phyloP scores from a whole-genome alignment of 2,329 filamentous ascomycete genomes.

The Macrophomina tecta region DNA sequence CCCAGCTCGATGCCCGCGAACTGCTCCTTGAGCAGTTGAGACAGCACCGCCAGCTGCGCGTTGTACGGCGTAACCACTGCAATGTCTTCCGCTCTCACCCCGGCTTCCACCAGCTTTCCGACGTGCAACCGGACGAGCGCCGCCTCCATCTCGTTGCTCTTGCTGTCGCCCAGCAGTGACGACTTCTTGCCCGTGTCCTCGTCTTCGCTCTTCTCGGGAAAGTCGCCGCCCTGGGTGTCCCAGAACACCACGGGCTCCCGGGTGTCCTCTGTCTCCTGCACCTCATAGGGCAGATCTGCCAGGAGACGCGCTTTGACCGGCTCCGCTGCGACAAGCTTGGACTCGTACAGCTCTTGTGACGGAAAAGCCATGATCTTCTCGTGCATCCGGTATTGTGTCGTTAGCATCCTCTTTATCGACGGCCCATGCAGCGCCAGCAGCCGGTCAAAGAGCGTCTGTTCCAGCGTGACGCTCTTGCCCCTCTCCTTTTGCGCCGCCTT shows the following conservation, averaged over 20 bases:
- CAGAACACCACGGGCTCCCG: slow-evolving; percentile 88
- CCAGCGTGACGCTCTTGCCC: slow-evolving; percentile 66
- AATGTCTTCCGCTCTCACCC: slow-evolving; percentile 82
- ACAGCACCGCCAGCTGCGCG: slow-evolving; percentile 82
- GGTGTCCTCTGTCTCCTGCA: slow-evolving; percentile 84
- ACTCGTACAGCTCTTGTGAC: slow-evolving; percentile 85
- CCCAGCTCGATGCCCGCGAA: slow-evolving; percentile 92
- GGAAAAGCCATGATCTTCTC: slow-evolving; percentile 94
- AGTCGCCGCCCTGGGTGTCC: slow-evolving; percentile 95
- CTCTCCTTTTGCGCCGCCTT: slow-evolving; percentile 49
- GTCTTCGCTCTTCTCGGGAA: slow-evolving; percentile 81
- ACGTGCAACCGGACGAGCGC: slow-evolving; percentile 81
- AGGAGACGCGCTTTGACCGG: slow-evolving; percentile 77
- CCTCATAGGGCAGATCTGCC: slow-evolving; percentile 76
- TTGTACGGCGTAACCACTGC: slow-evolving; percentile 97
- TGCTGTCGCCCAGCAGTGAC: slow-evolving; percentile 71
- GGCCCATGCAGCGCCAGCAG: slow-evolving; percentile 81
- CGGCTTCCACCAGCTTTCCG: slow-evolving; percentile 73
- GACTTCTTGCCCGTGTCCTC: slow-evolving; percentile 61
- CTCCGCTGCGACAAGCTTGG: slow-evolving; percentile 79
- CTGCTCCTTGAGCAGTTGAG: slow-evolving; percentile 75
- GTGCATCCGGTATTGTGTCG: slow-evolving; percentile 98
- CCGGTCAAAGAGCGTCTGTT: slow-evolving; percentile 92
- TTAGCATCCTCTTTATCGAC: slow-evolving; percentile 90
- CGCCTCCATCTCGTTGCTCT: slow-evolving; percentile 92